Evolutionary conservation across 495 filamentous ascomycete species (phyloP), one percentile per base, ranked within the genome.

Genomic region (Penicillium manginii): DNA sequence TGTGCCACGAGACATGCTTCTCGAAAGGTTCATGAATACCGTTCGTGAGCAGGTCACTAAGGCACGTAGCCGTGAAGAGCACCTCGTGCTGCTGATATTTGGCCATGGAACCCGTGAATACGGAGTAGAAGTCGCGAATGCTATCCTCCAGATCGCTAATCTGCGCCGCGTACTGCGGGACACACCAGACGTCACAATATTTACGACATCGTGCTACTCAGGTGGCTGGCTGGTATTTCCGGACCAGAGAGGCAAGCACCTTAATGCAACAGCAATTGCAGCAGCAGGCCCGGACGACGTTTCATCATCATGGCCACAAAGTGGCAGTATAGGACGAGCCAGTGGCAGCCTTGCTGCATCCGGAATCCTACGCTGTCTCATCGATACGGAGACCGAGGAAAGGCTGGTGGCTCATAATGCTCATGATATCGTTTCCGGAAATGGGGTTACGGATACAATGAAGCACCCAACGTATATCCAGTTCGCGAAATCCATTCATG

Each of bases 171-270:
- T 15, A 18, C 4, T 54, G 4, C 51, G 9, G 40, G 40, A 54
- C 51, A 54, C 17, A 19, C n/a, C 51, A 4, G 32, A 54, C 39
- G 56, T 63, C 11, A 66, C 63, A 23, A 18, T 66, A 3, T 56
- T 66, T 21, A 53, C 55, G 51, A 63, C 52, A 6, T 60, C 60
- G 14, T 66, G 60, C 40, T 63, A 49, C 42, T 63, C 63, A n/a
- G 60, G 63, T 22, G 56, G 60, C 18, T 65, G 63, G 62, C 47
- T 61, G 32, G 53, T 40, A 14, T 14, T 40, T 15, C 48, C 54
- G 26, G 43, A 48, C 22, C 47, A 29, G 50, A 62, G 17, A 23
- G 29, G 31, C 45, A 59, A 50, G 12, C 39, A 35, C 33, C 46
- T 49, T 29, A 49, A 49, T 29, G 19, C 21, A 8, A 49, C 46